phyloP scores from a whole-genome alignment of 1,139 yeast genomes.

The Blastobotrys apis region DNA sequence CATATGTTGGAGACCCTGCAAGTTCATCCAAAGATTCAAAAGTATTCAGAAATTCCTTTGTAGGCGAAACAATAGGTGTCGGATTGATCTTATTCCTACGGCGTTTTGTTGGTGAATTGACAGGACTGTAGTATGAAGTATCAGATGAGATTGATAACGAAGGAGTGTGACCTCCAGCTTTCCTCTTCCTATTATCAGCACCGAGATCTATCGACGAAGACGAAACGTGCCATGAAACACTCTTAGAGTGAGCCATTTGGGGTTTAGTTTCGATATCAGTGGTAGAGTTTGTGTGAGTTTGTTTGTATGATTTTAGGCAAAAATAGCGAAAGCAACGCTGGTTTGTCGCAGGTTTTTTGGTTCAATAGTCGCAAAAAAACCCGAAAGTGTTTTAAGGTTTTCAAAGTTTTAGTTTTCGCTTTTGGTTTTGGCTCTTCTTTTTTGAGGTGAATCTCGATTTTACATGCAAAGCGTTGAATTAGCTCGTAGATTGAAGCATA shows the following conservation, averaged over 20 bases:
- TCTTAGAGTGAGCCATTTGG: slow-evolving; percentile 18
- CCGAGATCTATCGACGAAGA: too few relatives aligned
- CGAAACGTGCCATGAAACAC: slow-evolving; percentile 19
- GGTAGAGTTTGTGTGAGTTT: background rate
- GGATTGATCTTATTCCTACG: slow-evolving; percentile 8
- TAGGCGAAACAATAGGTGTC: slow-evolving; percentile 12
- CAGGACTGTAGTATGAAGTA: slow-evolving; percentile 11
- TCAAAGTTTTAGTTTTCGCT: too few relatives aligned
- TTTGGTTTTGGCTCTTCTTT: too few relatives aligned
- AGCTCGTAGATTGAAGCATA: too few relatives aligned
- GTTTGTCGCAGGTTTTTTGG: too few relatives aligned
- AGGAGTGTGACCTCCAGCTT: slow-evolving; percentile 7
- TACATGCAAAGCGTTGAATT: too few relatives aligned
- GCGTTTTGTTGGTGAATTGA: slow-evolving; percentile 10
- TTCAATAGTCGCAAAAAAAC: too few relatives aligned
- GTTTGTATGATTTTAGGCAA: background rate
- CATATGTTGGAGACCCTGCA: background rate
- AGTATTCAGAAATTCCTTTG: slow-evolving; percentile 4
- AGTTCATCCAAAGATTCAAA: background rate
- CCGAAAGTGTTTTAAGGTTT: too few relatives aligned
- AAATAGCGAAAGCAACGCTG: background rate
- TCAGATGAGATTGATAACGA: slow-evolving; percentile 8
- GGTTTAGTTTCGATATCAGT: too few relatives aligned
- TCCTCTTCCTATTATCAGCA: background rate
- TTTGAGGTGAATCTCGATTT: too few relatives aligned